Percentiles rank a stretch among this genome's conserved stretches.
Conservation (phyloP, 2,329 filamentous ascomycete genomes). For the Scedosporium minutisporum region DNA sequence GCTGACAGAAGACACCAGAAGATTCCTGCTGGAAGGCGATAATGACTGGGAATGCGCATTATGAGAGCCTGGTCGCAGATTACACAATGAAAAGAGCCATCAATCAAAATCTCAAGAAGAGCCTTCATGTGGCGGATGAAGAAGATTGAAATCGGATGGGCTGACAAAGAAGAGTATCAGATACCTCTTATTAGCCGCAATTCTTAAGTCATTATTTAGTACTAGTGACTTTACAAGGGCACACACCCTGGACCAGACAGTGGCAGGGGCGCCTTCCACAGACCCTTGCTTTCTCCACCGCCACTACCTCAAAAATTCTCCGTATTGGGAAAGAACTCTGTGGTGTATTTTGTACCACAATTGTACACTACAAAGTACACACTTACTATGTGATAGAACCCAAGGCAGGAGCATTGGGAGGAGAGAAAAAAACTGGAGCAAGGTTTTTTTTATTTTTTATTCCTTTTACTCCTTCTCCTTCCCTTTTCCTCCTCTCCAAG, state of each 20-base stretch:
- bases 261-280: background rate
- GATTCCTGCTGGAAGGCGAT: too few relatives aligned
- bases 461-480: slow-evolving; percentile 27
- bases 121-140: background rate
- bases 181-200: background rate
- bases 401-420: background rate
- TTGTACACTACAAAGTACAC: too few relatives aligned
- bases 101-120: background rate
- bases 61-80: too few relatives aligned
- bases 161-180: background rate
- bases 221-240: background rate
- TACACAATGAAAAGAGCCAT: too few relatives aligned
- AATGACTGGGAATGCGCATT: too few relatives aligned
- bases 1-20: too few relatives aligned
- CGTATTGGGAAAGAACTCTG: slow-evolving; percentile 3
- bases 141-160: background rate
- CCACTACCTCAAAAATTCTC: slow-evolving; percentile 2
- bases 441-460: slow-evolving; percentile 9
- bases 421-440: slow-evolving; percentile 4
- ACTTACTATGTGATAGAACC: too few relatives aligned
- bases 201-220: background rate
- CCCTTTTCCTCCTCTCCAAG: slow-evolving; percentile 29
- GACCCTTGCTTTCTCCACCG: slow-evolving; percentile 1
- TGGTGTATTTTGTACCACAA: too few relatives aligned
- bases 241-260: background rate